Percentiles rank a stretch among this genome's conserved stretches.
Conservation (phyloP, 140 eudicot species). For the Erigeron philadelphicus region DNA sequence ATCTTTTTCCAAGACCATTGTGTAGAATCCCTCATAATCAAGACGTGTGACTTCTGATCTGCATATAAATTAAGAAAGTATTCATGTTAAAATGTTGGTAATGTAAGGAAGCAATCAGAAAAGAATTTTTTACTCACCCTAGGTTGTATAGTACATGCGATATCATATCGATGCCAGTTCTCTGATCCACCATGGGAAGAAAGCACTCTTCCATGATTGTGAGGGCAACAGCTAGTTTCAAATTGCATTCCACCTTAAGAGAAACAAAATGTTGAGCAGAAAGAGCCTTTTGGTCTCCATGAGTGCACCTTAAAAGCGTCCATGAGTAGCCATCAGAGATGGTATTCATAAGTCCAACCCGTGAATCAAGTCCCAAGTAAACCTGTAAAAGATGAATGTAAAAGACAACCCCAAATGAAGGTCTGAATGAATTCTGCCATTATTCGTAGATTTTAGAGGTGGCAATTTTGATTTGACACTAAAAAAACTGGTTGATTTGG, state of each 20-base stretch:
- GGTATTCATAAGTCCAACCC: constrained; percentile 50
- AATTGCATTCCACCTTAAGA: constrained; percentile 82
- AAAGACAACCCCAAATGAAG: not conserved
- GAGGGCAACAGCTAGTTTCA: constrained; percentile 86
- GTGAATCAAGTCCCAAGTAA: constrained; percentile 65
- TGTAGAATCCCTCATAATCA: constrained; percentile 68
- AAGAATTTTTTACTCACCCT: constrained; percentile 48
- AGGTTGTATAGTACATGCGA: constrained; percentile 86
- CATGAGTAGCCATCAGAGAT: constrained; percentile 70
- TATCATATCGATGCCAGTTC: constrained; percentile 92
- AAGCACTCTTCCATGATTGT: constrained; percentile 97
- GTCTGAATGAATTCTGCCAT: not conserved
- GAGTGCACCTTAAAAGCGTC: constrained; percentile 81
- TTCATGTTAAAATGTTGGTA: not conserved
- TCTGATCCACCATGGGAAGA: constrained; percentile 89
- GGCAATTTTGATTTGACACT: constrained; percentile 2
- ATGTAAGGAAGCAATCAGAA: constrained; percentile 8
- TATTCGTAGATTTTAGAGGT: constrained; percentile 1
- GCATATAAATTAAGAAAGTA: constrained; percentile 26
- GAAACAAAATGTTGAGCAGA: constrained; percentile 62
- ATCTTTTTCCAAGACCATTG: constrained; percentile 81
- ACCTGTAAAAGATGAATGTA: constrained; percentile 40
- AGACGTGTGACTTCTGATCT: constrained; percentile 85
- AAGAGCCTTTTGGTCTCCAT: constrained; percentile 62
- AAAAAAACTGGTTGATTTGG: not conserved